Evolutionary conservation across 768 basidiomycete genomes (phyloP), one percentile per base, ranked within the genome.

Genomic region (Collybia sordida): DNA sequence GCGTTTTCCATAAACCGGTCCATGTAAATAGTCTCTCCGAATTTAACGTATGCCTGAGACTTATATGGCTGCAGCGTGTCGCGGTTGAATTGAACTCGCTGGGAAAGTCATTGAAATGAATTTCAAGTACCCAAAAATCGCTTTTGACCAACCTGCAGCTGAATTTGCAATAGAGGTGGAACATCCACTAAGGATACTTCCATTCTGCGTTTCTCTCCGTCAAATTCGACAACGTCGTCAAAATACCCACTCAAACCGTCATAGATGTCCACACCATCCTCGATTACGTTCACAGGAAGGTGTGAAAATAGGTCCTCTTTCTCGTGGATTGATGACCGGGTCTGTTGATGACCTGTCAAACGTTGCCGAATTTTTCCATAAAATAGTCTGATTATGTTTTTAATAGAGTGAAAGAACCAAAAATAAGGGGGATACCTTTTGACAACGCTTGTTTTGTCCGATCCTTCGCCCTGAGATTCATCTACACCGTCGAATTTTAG

Each of bases 11-110:
- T 72, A 73, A 95, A 99, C 12, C 97, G 86, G 66, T 97, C 94
- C 81, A 98, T 83, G 61, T 82, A 86, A 12, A 99, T 75, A 8
- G 83, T 88, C 66, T 94, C 90, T 15, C 78, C 84, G 62, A 96
- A 97, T 59, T 86, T 89, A 56, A 99, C 87, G 65, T 93, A 96
- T 3, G 93, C 93, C 62, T 99, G 96, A 4, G 91, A 93, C 67
- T 99, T 99, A 75, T 90, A 93, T 14, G 93, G 86, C 56, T 94
- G 90, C 48, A 92, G 77, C 0, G 89, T 93, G 57, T 92, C 88
- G 7, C 93, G 82, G 63, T 98, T 93, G 72, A 93, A 98, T 77
- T 96, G 93, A 3, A 93, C 94, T 50, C 94, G 76, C 93, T 95
- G 57, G 53, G 57, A 36, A 45, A 52, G 45, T 50, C 15, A n/a